These are phyloP conservation scores for Oropetium thomaeum DNA, from an alignment of 176 grass and related monocot genomes.

Conservation along the genomic window DNA sequence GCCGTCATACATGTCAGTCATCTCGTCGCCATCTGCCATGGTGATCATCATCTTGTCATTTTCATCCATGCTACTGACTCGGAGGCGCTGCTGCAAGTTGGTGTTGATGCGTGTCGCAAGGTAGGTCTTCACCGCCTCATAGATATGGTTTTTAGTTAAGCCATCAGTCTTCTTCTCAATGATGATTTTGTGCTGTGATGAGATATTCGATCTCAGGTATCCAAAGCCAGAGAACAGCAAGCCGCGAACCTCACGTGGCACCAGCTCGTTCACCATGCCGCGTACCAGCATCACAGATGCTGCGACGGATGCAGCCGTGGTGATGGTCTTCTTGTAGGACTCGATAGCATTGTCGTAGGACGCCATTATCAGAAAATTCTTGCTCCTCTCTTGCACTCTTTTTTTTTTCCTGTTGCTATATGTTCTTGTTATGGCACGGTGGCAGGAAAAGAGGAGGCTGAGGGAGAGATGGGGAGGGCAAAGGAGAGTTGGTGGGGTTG, in stretches of 20 bases:
- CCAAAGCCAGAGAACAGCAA: not conserved
- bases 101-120: slow-evolving; percentile 30
- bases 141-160: slow-evolving; percentile 39
- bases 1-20: slow-evolving; percentile 36
- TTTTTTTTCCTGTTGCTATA: not conserved
- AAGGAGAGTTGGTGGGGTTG: not conserved
- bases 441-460: not conserved
- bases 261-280: slow-evolving; percentile 14
- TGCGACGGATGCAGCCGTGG: not conserved
- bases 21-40: slow-evolving; percentile 36
- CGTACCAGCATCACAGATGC: slow-evolving; percentile 30
- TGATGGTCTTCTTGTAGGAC: slow-evolving; percentile 28
- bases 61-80: slow-evolving; percentile 21
- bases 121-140: slow-evolving; percentile 43
- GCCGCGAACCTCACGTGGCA: slow-evolving; percentile 19
- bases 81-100: slow-evolving; percentile 18
- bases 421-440: not conserved
- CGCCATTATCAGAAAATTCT: too few relatives aligned
- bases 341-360: too few relatives aligned
- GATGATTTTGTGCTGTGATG: slow-evolving; percentile 31
- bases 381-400: not conserved
- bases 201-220: slow-evolving; percentile 24
- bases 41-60: slow-evolving; percentile 28
- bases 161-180: slow-evolving; percentile 33
- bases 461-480: not conserved